These are phyloP conservation scores for Tilletia caries DNA, from an alignment of 1,284 basidiomycete genomes.

Conservation along the genomic window DNA sequence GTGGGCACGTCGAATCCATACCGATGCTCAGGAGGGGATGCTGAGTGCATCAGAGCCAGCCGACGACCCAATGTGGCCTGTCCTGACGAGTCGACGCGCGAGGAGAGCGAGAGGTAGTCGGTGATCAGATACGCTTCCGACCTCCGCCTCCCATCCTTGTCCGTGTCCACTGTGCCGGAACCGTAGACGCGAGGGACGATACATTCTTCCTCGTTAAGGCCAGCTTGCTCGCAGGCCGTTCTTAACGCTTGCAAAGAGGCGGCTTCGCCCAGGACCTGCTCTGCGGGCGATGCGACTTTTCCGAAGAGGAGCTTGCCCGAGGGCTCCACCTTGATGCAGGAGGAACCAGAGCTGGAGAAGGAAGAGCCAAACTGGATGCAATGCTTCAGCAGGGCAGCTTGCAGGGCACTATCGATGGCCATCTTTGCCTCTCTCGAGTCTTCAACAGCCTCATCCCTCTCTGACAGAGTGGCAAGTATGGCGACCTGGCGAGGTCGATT, in stretches of 20 bases:
- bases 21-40: background rate
- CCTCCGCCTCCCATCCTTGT: background rate
- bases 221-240: constrained; percentile 11
- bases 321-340: background rate
- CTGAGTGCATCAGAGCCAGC: constrained; percentile 21
- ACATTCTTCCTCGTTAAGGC: background rate
- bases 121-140: constrained; percentile 19
- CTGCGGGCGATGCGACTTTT: background rate
- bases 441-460: too few relatives aligned
- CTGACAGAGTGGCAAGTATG: too few relatives aligned
- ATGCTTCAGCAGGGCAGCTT: background rate
- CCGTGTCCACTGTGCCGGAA: constrained; percentile 12
- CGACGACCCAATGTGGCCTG: constrained; percentile 19
- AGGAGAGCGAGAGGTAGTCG: constrained; percentile 18
- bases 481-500: background rate
- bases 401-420: background rate
- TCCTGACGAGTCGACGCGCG: background rate
- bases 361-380: background rate
- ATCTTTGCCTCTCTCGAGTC: too few relatives aligned
- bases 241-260: constrained; percentile 15
- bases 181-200: constrained; percentile 22
- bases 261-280: constrained; percentile 17
- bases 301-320: background rate
- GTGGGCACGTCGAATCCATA: constrained; percentile 22
- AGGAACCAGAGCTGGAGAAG: background rate